A percentile compares a stretch with the other conserved stretches of the same genome.
phyloP scores from a whole-genome alignment of 2,329 filamentous ascomycete species.

The Alternaria ventricosa region DNA sequence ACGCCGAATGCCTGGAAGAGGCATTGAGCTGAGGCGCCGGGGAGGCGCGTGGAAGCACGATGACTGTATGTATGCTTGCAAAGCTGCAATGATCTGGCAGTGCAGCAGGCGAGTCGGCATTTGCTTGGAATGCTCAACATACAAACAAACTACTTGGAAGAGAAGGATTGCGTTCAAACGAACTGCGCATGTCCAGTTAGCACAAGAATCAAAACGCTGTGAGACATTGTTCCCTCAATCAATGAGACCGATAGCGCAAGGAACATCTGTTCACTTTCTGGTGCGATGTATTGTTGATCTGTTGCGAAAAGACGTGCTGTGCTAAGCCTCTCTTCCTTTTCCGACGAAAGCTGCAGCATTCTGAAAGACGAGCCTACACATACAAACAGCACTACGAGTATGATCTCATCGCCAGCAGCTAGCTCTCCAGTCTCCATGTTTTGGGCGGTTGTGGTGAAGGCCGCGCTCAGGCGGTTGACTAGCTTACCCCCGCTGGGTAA shows the following conservation, averaged over 20 bases:
- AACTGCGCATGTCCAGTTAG: neutral
- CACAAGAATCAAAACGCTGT: neutral
- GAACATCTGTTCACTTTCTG: neutral
- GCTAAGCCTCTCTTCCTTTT: neutral
- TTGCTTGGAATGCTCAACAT: neutral
- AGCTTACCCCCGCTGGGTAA: constrained; percentile 30
- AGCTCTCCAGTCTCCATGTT: neutral
- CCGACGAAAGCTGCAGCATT: neutral
- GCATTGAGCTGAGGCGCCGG: neutral
- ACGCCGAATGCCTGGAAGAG: neutral
- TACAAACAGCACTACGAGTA: neutral
- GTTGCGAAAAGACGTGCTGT: neutral
- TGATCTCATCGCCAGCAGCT: neutral
- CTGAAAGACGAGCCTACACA: neutral
- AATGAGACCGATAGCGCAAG: neutral
- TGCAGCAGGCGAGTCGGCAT: neutral
- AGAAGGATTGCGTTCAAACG: neutral
- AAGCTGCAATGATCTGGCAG: neutral
- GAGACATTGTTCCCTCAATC: neutral
- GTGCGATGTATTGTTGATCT: neutral
- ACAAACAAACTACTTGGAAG: neutral
- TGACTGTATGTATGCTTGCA: neutral
- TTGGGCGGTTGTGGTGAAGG: neutral
- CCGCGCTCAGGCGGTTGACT: neutral
- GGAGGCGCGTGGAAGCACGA: neutral